Conservation (phyloP, 352 stramenopile species). For the Pythium phragmiticola region DNA sequence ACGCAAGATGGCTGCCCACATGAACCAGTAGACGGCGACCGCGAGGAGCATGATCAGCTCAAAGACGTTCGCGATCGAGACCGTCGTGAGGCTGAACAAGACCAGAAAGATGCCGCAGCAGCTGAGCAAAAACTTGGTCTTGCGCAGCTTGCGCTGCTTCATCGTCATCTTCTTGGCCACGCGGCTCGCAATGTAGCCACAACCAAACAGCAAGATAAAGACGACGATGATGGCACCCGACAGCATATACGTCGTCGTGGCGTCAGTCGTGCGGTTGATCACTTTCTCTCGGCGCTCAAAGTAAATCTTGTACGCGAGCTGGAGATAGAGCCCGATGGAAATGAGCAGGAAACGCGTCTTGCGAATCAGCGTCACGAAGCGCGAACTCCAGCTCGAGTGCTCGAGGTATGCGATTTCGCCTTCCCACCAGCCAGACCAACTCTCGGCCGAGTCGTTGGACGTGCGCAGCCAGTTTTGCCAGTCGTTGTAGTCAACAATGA, state of each 20-base stretch:
- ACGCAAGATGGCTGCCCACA: conserved; percentile 75
- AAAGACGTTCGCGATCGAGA: conserved; percentile 74
- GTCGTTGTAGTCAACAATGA: conserved; percentile 92
- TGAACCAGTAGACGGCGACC: conserved; percentile 85
- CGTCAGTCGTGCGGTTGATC: conserved; percentile 50
- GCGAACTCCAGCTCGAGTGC: conserved; percentile 61
- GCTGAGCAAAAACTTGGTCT: conserved; percentile 84
- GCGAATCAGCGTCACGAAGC: conserved; percentile 68
- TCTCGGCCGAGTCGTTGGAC: conserved; percentile 83
- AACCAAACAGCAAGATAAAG: conserved; percentile 74
- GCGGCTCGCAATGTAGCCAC: conserved; percentile 79
- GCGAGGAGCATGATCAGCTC: conserved; percentile 69
- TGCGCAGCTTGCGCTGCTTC: conserved; percentile 88
- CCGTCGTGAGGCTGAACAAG: conserved; percentile 65
- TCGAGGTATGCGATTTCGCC: conserved; percentile 83
- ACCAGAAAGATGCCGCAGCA: conserved; percentile 68
- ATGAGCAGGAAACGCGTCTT: conserved; percentile 80
- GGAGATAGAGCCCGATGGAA: conserved; percentile 40
- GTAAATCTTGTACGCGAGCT: conserved; percentile 70
- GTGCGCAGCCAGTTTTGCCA: conserved; percentile 94
- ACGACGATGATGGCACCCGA: conserved; percentile 65
- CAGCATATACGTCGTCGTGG: conserved; percentile 64
- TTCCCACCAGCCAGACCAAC: conserved; percentile 88
- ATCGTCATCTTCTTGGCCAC: conserved; percentile 90
- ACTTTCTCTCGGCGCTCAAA: conserved; percentile 58